A percentile compares a stretch with the other conserved stretches of the same genome.
phyloP scores from a whole-genome alignment of 495 filamentous ascomycete species.

The Podospora appendiculata region DNA sequence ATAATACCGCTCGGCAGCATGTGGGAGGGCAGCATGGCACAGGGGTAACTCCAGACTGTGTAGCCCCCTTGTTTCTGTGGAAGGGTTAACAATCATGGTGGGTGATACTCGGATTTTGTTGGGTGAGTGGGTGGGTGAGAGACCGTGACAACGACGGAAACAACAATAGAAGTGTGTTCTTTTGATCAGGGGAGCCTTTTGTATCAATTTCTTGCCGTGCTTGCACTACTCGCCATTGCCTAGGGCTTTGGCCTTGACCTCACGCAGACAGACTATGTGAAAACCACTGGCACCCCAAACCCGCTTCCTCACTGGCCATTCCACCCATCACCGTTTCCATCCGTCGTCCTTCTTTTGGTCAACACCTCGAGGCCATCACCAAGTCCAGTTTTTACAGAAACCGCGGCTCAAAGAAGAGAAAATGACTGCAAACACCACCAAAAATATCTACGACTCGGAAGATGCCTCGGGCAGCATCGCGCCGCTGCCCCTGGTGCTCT shows the following conservation, averaged over 20 bases:
- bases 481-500: conserved; percentile 43
- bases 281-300: conserved; percentile 6
- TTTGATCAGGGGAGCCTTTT: background rate
- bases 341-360: background rate
- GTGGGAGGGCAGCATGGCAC: background rate
- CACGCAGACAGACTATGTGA: conserved; percentile 18
- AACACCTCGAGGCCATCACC: background rate
- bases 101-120: background rate
- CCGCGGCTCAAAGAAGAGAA: conserved; percentile 8
- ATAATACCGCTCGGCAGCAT: background rate
- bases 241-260: no score
- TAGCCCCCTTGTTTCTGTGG: background rate
- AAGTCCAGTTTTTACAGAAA: conserved; percentile 3
- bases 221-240: background rate
- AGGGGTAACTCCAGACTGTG: background rate
- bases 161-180: conserved; percentile 4
- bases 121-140: background rate
- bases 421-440: conserved; percentile 1
- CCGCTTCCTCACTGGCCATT: conserved; percentile 5
- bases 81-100: background rate
- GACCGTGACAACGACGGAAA: conserved; percentile 7
- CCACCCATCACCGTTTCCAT: background rate
- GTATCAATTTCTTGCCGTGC: background rate
- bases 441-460: conserved; percentile 15
- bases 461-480: conserved; percentile 22